Evolutionary conservation across 768 basidiomycete species (phyloP).

Genomic region (Leccinellum luteum): DNA sequence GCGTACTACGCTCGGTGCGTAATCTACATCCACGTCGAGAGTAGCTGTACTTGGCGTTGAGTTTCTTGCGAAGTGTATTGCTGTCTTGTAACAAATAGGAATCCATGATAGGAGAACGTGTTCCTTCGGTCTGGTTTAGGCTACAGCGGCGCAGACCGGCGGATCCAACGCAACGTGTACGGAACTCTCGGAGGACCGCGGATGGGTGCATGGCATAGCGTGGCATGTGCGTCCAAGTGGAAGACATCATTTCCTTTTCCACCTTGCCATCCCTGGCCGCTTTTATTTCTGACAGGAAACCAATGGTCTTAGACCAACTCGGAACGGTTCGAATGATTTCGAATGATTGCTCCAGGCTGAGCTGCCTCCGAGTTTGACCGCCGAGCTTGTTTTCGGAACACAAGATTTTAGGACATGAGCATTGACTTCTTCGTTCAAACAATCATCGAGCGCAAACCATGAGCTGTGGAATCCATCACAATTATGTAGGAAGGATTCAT

Average conservation of each 20-base stretch:
- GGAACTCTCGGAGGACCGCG: not conserved
- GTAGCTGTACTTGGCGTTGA: not conserved
- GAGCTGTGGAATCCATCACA: too few relatives aligned
- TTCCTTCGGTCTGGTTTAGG: not conserved
- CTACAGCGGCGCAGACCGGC: not conserved
- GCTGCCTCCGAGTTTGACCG: not conserved
- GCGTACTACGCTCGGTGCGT: not conserved
- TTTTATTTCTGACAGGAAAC: not conserved
- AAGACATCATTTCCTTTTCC: too few relatives aligned
- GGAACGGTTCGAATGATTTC: not conserved
- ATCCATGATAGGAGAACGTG: not conserved
- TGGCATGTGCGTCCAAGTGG: not conserved
- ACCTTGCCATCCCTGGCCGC: not conserved
- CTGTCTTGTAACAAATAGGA: not conserved
- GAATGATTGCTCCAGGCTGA: not conserved
- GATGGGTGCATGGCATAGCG: not conserved
- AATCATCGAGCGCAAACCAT: too few relatives aligned
- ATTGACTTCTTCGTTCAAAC: not conserved
- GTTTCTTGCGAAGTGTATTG: not conserved
- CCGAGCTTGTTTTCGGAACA: too few relatives aligned
- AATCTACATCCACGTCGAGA: not conserved
- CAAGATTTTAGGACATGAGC: not conserved
- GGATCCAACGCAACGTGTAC: not conserved
- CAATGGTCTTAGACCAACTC: not conserved
- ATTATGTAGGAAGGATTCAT: too few relatives aligned